phyloP scores from a whole-genome alignment of 352 stramenopile genomes.

The Phytophthora melonis region DNA sequence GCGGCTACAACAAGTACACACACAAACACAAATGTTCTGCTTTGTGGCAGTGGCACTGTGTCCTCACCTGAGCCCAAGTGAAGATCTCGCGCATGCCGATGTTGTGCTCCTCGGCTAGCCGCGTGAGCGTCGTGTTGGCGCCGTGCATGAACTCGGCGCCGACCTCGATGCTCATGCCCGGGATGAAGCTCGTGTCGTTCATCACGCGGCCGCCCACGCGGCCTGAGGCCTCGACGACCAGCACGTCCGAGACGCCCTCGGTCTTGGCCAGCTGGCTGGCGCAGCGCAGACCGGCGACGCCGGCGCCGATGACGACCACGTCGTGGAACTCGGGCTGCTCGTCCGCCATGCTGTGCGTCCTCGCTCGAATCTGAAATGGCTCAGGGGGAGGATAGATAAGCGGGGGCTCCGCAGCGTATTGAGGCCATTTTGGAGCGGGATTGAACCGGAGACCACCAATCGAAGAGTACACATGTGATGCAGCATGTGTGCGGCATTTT shows the following conservation, averaged over 20 bases:
- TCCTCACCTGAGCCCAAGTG: conserved; percentile 85
- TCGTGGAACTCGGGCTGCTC: conserved; percentile 53
- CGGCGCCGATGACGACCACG: conserved; percentile 77
- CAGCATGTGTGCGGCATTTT: conserved; percentile 27
- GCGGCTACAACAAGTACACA: conserved; percentile 35
- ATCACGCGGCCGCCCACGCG: conserved; percentile 77
- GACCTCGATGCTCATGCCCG: conserved; percentile 77
- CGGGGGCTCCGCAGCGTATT: not conserved
- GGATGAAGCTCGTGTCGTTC: conserved; percentile 68
- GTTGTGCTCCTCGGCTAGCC: conserved; percentile 66
- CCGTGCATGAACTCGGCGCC: conserved; percentile 82
- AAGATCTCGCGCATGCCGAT: conserved; percentile 86
- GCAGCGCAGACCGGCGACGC: conserved; percentile 72
- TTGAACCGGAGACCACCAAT: conserved; percentile 34
- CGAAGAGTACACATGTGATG: conserved; percentile 17
- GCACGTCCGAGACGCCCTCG: conserved; percentile 67
- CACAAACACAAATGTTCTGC: conserved; percentile 17
- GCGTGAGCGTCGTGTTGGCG: conserved; percentile 80
- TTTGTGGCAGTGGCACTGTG: conserved; percentile 6
- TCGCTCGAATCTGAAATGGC: conserved; percentile 28
- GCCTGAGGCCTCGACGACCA: conserved; percentile 78
- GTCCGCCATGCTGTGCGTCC: conserved; percentile 16
- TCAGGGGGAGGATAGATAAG: conserved; percentile 1
- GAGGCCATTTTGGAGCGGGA: not conserved
- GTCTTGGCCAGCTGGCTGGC: conserved; percentile 66